phyloP scores from a whole-genome alignment of 73 alveolate genomes.

The Paramecium caudatum region DNA sequence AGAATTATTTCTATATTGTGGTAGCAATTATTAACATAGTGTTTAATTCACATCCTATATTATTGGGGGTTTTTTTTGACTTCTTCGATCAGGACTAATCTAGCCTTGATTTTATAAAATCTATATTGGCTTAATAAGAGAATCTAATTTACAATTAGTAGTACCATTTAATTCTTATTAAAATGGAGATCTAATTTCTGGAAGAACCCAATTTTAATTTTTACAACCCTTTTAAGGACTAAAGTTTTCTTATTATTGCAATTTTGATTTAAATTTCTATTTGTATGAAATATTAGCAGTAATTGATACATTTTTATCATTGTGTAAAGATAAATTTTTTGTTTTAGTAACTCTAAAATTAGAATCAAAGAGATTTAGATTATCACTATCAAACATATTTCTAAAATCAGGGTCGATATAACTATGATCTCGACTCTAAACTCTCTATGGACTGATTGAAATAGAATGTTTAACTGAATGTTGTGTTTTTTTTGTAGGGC shows the following conservation, averaged over 20 bases:
- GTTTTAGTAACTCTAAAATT: not conserved
- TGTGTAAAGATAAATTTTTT: conserved; percentile 18
- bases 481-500: conserved; percentile 27
- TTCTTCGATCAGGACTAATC: conserved; percentile 3
- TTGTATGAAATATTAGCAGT: not conserved
- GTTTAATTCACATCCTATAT: conserved; percentile 25
- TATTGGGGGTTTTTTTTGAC: conserved; percentile 15
- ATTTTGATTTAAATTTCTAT: not conserved
- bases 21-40: conserved; percentile 37
- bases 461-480: not conserved
- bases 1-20: conserved; percentile 24
- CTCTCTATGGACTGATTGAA: conserved; percentile 12
- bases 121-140: conserved; percentile 23
- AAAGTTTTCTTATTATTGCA: not conserved
- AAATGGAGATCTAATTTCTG: conserved; percentile 47
- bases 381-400: conserved; percentile 9
- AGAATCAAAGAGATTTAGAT: not conserved
- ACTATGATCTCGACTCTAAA: not conserved
- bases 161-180: not conserved
- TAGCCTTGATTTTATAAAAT: not conserved
- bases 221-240: conserved; percentile 54
- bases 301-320: not conserved
- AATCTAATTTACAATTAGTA: not conserved
- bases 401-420: not conserved
- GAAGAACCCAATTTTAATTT: conserved; percentile 50